Evolutionary conservation across 2,329 filamentous ascomycete species (phyloP).

Genomic region (Botryotinia calthae): DNA sequence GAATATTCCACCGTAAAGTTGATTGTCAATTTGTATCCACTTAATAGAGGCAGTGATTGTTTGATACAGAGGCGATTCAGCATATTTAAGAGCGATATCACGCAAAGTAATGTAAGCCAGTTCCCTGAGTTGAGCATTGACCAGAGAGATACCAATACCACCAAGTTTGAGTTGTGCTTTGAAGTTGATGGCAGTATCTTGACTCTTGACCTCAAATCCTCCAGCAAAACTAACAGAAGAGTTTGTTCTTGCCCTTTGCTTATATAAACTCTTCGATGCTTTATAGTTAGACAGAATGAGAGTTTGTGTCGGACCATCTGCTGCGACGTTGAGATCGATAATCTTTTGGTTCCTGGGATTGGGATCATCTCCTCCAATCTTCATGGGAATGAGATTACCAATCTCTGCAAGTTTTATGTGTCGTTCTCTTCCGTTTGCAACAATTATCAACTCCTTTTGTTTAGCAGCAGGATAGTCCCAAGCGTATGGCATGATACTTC

Average conservation of each 20-base stretch:
- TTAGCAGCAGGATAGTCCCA: slow-evolving; percentile 99
- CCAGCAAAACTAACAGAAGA: slow-evolving; percentile 53
- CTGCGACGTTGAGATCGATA: slow-evolving; percentile 93
- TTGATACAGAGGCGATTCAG: slow-evolving; percentile 90
- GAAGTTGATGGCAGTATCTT: slow-evolving; percentile 85
- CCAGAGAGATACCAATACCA: slow-evolving; percentile 86
- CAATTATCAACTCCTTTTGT: slow-evolving; percentile 86
- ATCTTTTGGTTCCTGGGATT: slow-evolving; percentile 71
- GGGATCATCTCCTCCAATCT: slow-evolving; percentile 55
- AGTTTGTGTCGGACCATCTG: slow-evolving; percentile 92
- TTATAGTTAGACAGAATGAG: slow-evolving; percentile 93
- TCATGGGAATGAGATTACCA: slow-evolving; percentile 92
- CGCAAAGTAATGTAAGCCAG: slow-evolving; percentile 90
- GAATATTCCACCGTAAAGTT: slow-evolving; percentile 97
- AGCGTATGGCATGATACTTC: slow-evolving; percentile 98
- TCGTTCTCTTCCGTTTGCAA: slow-evolving; percentile 73
- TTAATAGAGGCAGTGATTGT: slow-evolving; percentile 88
- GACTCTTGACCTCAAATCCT: slow-evolving; percentile 91
- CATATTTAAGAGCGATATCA: slow-evolving; percentile 86
- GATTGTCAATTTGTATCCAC: slow-evolving; percentile 99
- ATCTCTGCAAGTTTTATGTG: slow-evolving; percentile 96
- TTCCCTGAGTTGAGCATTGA: slow-evolving; percentile 90
- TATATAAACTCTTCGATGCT: slow-evolving; percentile 88
- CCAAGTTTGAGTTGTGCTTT: slow-evolving; percentile 83
- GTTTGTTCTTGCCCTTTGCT: slow-evolving; percentile 53